Evolutionary conservation across 163 green algal species (phyloP).

Genomic region (Chlorella variabilis): DNA sequence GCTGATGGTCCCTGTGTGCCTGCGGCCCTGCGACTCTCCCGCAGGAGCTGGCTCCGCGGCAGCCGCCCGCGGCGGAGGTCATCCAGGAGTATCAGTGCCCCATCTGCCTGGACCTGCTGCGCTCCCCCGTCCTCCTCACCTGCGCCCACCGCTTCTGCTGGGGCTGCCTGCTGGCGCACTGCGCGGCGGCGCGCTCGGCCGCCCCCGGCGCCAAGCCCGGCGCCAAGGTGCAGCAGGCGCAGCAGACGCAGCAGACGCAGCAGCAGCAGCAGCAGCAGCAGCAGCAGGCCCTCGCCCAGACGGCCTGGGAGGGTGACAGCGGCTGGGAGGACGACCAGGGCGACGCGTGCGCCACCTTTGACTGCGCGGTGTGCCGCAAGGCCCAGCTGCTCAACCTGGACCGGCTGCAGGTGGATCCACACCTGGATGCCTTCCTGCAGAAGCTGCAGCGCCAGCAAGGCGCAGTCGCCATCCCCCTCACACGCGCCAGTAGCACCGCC

Average conservation of each 20-base stretch:
- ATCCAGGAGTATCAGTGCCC: constrained; percentile 82
- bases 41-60: constrained; percentile 21
- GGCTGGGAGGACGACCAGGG: constrained; percentile 28
- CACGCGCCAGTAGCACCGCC: background rate
- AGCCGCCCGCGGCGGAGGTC: constrained; percentile 16
- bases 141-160: constrained; percentile 93
- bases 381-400: constrained; percentile 82
- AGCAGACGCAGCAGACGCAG: constrained; percentile 12
- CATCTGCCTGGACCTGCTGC: constrained; percentile 87
- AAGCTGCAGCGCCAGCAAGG: constrained; percentile 39
- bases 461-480: background rate
- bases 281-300: background rate
- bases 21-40: no score
- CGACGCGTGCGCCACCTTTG: constrained; percentile 58
- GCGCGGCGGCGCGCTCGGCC: background rate
- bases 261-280: constrained; percentile 21
- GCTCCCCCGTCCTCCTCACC: constrained; percentile 85
- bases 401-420: constrained; percentile 74
- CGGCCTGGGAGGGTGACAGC: constrained; percentile 26
- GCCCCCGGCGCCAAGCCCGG: background rate
- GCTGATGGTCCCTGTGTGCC: no score
- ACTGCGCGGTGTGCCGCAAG: constrained; percentile 87
- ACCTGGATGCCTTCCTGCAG: constrained; percentile 72
- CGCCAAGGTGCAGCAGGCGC: background rate
- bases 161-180: constrained; percentile 83